phyloP scores from a whole-genome alignment of 345 rosid genomes.

The Citrus trifoliata region DNA sequence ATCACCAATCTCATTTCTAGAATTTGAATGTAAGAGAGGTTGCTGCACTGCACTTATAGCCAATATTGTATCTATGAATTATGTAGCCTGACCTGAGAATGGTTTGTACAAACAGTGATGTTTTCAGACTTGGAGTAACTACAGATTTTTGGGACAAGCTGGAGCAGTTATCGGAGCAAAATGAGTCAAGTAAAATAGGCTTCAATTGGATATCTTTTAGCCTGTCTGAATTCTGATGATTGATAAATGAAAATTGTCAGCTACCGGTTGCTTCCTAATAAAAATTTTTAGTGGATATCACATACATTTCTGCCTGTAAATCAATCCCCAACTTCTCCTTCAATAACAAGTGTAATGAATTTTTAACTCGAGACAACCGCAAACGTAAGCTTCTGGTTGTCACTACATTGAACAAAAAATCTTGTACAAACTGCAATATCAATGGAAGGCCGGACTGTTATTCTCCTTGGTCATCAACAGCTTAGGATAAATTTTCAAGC shows the following conservation, averaged over 20 bases:
- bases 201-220: background rate
- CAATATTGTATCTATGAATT: background rate
- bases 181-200: background rate
- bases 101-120: background rate
- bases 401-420: background rate
- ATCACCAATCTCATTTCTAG: background rate
- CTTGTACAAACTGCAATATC: background rate
- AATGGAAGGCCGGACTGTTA: background rate
- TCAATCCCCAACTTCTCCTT: background rate
- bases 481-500: background rate
- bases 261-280: background rate
- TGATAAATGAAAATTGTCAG: background rate
- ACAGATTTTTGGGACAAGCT: background rate
- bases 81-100: background rate
- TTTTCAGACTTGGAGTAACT: background rate
- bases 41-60: background rate
- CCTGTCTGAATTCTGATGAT: background rate
- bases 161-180: background rate
- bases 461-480: background rate
- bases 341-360: background rate
- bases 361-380: background rate
- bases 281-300: background rate
- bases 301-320: background rate
- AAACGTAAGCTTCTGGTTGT: background rate
- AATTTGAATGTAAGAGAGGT: background rate